phyloP scores from a whole-genome alignment of 495 filamentous ascomycete genomes.

The Aspergillus nidulans region DNA sequence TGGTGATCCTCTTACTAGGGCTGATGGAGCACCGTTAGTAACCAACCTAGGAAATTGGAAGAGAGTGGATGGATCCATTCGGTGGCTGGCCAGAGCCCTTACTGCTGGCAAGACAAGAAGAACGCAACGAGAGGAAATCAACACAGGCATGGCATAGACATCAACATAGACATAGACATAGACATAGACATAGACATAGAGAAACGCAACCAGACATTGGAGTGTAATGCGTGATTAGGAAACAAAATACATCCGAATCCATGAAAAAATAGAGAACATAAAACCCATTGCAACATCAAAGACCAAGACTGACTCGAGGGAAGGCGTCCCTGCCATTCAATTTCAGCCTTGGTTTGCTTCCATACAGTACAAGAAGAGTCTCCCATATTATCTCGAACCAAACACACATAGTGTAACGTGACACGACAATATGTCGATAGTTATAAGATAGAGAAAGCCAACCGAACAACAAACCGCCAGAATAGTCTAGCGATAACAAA shows the following conservation, averaged over 20 bases:
- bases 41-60: background rate
- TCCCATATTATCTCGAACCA: background rate
- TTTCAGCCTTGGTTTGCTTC: slow-evolving; percentile 1
- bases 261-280: background rate
- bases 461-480: background rate
- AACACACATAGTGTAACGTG: background rate
- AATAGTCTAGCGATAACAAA: slow-evolving; percentile 1
- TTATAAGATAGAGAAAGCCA: background rate
- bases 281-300: background rate
- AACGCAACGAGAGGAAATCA: background rate
- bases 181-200: background rate
- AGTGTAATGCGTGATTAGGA: background rate
- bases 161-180: background rate
- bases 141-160: background rate
- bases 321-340: background rate
- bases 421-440: background rate
- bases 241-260: background rate
- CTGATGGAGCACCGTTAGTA: slow-evolving; percentile 1
- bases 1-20: background rate
- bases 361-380: slow-evolving; percentile 9
- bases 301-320: background rate
- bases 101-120: slow-evolving; percentile 2
- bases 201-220: background rate
- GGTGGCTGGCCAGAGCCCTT: slow-evolving; percentile 3
- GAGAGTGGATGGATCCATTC: slow-evolving; percentile 3